phyloP scores from a whole-genome alignment of 169 alveolate species.

The Cryptosporidium meleagridis region DNA sequence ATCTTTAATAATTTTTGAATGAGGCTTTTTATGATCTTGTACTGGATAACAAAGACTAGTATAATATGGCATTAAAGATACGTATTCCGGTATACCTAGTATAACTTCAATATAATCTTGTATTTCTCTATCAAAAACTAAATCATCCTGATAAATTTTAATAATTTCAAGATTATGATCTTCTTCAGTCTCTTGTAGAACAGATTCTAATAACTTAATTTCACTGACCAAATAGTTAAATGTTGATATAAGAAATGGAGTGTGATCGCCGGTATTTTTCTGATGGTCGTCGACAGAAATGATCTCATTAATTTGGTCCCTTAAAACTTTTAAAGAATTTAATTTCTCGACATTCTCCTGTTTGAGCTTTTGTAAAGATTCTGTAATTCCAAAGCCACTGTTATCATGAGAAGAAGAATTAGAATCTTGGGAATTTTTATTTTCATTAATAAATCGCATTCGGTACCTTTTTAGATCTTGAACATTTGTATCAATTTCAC shows the following conservation, averaged over 20 bases:
- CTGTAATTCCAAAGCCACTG: background rate
- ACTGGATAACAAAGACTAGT: conserved; percentile 44
- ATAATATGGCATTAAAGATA: conserved; percentile 40
- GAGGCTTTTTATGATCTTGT: background rate
- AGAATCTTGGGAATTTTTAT: background rate
- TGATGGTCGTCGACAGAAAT: background rate
- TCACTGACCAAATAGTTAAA: conserved; percentile 23
- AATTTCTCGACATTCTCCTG: background rate
- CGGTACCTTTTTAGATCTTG: conserved; percentile 9
- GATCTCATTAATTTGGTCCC: background rate
- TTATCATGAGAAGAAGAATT: background rate
- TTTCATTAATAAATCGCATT: background rate
- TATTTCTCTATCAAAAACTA: conserved; percentile 14
- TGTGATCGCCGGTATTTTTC: background rate
- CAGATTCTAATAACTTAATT: background rate
- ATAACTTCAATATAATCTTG: conserved; percentile 48
- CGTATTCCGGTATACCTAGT: conserved; percentile 35
- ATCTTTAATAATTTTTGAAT: background rate
- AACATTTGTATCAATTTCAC: background rate
- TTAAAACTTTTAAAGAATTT: background rate
- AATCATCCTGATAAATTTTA: conserved; percentile 34
- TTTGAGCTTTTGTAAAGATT: background rate
- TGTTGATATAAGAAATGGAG: conserved; percentile 30
- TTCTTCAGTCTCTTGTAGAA: background rate
- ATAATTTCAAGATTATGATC: background rate